Evolutionary conservation across 768 basidiomycete genomes (phyloP), one percentile per base, ranked within the genome.

Genomic region (Amyloporia xantha): DNA sequence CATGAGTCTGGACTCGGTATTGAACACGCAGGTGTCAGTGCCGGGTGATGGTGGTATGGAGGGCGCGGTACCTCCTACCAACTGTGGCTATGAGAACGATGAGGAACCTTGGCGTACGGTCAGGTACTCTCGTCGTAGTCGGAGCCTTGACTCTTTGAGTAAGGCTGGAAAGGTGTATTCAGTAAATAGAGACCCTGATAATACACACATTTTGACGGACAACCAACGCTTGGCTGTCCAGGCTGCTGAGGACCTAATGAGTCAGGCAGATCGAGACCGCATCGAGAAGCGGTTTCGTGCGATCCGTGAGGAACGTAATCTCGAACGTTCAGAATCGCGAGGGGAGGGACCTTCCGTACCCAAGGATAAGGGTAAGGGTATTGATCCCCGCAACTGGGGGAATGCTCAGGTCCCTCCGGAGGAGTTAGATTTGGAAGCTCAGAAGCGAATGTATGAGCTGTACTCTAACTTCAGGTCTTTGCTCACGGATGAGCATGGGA

Each of bases 341-440:
- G 48, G 41, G 4, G 41, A 43, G 23, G 41, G 48, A 37, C 19
- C 30, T 1, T 49, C 30, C 20, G 3, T 33, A 15, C 7, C 9
- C 9, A 41, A 9, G 15, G 41, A 44, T 6, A 49, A 49, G 24
- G 48, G 48, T n/a, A 49, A 43, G 41, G 13, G 21, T 35, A 37
- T 43, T 25, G 48, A 49, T 28, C 41, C 48, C n/a, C 41, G 41
- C 7, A 49, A 49, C 23, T 43, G 48, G 48, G 48, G 48, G 9
- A 20, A n/a, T 2, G 41, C 33, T 10, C 30, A 26, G 4, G 36
- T 49, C 33, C 30, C 41, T 19, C 48, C 20, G 7, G 33, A 36
- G 3, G 48, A 49, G 12, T 33, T 49, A 2, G 33, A 49, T 17
- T 23, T 25, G 5, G 48, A 49, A 24, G 48, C 40, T 6, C 48